Evolutionary conservation across 352 stramenopile species (phyloP).

Genomic region (Peronospora destructor): DNA sequence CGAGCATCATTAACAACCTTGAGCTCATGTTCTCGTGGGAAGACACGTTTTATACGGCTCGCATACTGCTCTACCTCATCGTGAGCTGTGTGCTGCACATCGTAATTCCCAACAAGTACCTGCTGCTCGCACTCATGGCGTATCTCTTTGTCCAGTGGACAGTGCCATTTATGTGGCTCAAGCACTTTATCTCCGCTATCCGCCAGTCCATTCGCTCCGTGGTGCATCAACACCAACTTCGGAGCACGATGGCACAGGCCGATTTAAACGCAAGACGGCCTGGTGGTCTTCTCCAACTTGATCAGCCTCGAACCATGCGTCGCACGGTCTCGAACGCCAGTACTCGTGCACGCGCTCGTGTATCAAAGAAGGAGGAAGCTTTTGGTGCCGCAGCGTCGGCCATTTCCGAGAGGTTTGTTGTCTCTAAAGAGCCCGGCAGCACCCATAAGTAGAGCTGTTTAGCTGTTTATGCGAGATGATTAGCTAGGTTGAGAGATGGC

Average conservation of each 20-base stretch:
- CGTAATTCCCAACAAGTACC: conserved; percentile 78
- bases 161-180: conserved; percentile 69
- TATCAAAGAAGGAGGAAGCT: conserved; percentile 82
- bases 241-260: conserved; percentile 50
- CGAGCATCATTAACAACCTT: conserved; percentile 70
- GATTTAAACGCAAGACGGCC: conserved; percentile 34
- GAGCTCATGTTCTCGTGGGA: conserved; percentile 87
- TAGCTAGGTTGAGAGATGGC: conserved; percentile 3
- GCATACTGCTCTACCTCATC: conserved; percentile 75
- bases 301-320: conserved; percentile 39
- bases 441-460: conserved; percentile 17
- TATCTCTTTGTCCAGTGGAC: conserved; percentile 81
- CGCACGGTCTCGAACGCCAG: conserved; percentile 58
- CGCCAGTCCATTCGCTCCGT: conserved; percentile 61
- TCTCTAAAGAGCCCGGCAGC: conserved; percentile 28
- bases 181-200: conserved; percentile 55
- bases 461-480: conserved; percentile 5
- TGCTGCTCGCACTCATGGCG: conserved; percentile 64
- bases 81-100: conserved; percentile 82
- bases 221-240: conserved; percentile 71
- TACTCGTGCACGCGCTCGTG: conserved; percentile 52
- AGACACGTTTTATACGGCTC: conserved; percentile 79
- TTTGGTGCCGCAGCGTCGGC: conserved; percentile 72
- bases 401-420: conserved; percentile 72
- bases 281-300: conserved; percentile 26